phyloP scores from a whole-genome alignment of 2,329 filamentous ascomycete genomes.

The Pestalotiopsis fici region DNA sequence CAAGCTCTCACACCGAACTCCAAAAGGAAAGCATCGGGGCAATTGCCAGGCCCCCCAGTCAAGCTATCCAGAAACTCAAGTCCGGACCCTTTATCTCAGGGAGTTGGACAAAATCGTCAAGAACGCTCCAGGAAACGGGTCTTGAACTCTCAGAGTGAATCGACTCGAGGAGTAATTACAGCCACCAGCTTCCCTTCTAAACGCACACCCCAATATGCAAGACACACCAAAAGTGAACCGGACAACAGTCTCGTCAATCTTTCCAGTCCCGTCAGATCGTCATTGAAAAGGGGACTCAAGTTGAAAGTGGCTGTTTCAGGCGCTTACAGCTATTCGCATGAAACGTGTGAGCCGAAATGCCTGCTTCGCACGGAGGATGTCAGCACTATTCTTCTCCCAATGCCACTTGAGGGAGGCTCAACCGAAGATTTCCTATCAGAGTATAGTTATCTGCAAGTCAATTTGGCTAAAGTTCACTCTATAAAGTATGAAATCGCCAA shows the following conservation, averaged over 20 bases:
- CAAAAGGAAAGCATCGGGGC: not conserved
- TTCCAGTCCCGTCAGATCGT: not conserved
- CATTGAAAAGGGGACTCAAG: not conserved
- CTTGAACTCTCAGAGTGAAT: not conserved
- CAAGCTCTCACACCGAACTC: not conserved
- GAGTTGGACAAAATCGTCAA: not conserved
- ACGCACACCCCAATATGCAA: not conserved
- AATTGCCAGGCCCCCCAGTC: not conserved
- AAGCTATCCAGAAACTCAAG: slow-evolving; percentile 5
- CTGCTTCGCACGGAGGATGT: slow-evolving; percentile 20
- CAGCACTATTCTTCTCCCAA: slow-evolving; percentile 23
- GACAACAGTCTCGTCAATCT: not conserved
- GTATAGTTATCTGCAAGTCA: slow-evolving; percentile 21
- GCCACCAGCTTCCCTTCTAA: not conserved
- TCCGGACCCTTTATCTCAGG: slow-evolving; percentile 3
- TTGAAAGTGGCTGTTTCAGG: not conserved
- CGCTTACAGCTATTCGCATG: slow-evolving; percentile 10
- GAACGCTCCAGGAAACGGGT: too few relatives aligned
- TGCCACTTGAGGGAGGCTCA: slow-evolving; percentile 13
- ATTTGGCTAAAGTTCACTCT: slow-evolving; percentile 15
- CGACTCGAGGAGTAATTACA: not conserved
- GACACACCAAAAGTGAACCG: not conserved
- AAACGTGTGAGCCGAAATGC: slow-evolving; percentile 13
- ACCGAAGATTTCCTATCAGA: slow-evolving; percentile 10
- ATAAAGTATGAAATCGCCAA: not conserved